Percentiles rank a stretch among this genome's conserved stretches.
Evolutionary conservation across 2,329 filamentous ascomycete genomes (phyloP).

Genomic region (Colletotrichum melonis): DNA sequence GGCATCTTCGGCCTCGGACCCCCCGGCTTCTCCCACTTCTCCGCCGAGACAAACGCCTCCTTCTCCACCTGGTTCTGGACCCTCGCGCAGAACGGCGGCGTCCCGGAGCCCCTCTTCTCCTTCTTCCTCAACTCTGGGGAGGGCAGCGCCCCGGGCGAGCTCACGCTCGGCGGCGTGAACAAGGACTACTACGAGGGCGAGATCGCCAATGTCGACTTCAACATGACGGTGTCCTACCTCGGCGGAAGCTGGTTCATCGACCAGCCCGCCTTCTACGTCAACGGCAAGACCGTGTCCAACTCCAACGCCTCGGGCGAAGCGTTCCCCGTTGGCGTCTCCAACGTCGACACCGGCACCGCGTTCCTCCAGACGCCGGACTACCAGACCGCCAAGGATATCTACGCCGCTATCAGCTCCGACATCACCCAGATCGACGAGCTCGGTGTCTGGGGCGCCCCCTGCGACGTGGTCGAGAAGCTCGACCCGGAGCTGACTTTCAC

Average conservation of each 20-base stretch:
- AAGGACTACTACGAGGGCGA: conserved; percentile 42
- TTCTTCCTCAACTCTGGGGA: conserved; percentile 41
- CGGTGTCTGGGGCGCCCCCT: conserved; percentile 48
- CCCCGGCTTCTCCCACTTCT: conserved; percentile 30
- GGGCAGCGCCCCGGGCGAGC: conserved; percentile 38
- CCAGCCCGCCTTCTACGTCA: conserved; percentile 41
- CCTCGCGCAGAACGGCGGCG: conserved; percentile 40
- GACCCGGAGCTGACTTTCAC: conserved; percentile 45
- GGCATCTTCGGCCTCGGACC: conserved; percentile 47
- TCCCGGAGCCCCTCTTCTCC: conserved; percentile 43
- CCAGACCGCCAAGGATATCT: conserved; percentile 42
- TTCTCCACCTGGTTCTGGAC: conserved; percentile 43
- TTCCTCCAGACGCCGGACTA: conserved; percentile 46
- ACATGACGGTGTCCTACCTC: conserved; percentile 34
- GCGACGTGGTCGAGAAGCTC: conserved; percentile 42
- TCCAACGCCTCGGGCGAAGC: conserved; percentile 31
- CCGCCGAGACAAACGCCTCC: conserved; percentile 17
- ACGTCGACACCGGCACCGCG: conserved; percentile 47
- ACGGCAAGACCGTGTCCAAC: conserved; percentile 36
- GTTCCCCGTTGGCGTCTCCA: conserved; percentile 32
- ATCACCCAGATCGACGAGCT: conserved; percentile 44
- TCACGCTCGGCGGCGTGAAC: conserved; percentile 49
- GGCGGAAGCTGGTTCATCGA: conserved; percentile 42
- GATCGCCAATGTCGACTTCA: conserved; percentile 41
- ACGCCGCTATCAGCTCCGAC: conserved; percentile 43